A percentile compares a stretch with the other conserved stretches of the same genome.
Evolutionary conservation across 306 rosid species (phyloP).

Genomic region (Pterocarpus santalinus): DNA sequence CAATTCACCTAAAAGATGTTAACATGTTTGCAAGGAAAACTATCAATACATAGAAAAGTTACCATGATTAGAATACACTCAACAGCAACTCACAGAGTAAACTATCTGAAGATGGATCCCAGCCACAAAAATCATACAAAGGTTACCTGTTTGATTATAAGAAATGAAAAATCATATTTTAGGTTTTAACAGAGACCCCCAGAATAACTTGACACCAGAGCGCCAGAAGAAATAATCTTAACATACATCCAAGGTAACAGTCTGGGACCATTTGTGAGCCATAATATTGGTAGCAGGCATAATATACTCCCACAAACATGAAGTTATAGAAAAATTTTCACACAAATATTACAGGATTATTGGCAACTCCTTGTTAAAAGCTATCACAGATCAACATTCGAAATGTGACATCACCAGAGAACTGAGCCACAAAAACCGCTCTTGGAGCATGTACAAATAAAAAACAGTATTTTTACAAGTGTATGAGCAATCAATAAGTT

Average conservation of each 20-base stretch:
- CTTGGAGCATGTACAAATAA: conserved; percentile 4
- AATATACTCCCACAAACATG: conserved; percentile 21
- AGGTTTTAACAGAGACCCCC: conserved; percentile 37
- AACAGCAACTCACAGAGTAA: conserved; percentile 49
- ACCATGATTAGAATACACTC: conserved; percentile 42
- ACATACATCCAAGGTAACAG: conserved; percentile 18
- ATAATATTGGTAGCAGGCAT: conserved; percentile 6
- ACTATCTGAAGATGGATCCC: conserved; percentile 50
- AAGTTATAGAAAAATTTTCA: conserved; percentile 6
- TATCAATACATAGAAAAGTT: conserved; percentile 44
- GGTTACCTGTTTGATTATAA: conserved; percentile 43
- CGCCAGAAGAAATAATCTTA: conserved; percentile 34
- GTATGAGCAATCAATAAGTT: conserved; percentile 8
- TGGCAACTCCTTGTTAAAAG: not conserved
- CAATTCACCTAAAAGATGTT: conserved; percentile 32
- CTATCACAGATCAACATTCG: conserved; percentile 15
- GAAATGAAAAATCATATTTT: conserved; percentile 46
- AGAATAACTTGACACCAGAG: conserved; percentile 34
- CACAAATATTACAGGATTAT: conserved; percentile 9
- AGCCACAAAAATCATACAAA: conserved; percentile 41
- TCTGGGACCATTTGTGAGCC: conserved; percentile 13
- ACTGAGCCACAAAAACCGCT: not conserved
- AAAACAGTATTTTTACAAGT: not conserved
- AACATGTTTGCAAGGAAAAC: conserved; percentile 38
- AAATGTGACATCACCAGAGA: not conserved